Percentiles rank a stretch among this genome's conserved stretches.
Evolutionary conservation across 2,329 filamentous ascomycete species (phyloP).

Genomic region (Fusarium kyushuense): DNA sequence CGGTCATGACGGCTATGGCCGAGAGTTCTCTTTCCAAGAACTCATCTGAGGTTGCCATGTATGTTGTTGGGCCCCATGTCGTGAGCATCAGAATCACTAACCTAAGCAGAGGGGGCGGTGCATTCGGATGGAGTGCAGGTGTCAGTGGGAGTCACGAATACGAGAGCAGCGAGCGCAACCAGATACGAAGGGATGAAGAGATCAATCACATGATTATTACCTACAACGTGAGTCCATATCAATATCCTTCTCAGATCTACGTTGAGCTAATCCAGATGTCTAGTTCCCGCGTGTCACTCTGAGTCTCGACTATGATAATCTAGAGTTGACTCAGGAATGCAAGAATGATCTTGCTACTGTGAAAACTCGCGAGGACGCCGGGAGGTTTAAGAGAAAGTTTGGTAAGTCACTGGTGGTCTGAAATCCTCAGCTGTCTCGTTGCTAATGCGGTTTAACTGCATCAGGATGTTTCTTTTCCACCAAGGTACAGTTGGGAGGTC

Average conservation of each 20-base stretch:
- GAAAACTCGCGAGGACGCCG: background rate
- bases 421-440: accelerated
- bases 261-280: background rate
- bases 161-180: background rate
- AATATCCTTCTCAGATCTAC: background rate
- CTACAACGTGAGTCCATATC: background rate
- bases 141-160: background rate
- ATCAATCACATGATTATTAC: background rate
- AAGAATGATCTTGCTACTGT: background rate
- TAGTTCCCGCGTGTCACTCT: background rate
- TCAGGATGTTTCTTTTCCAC: background rate
- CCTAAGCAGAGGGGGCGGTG: background rate
- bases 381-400: background rate
- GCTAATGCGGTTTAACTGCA: background rate
- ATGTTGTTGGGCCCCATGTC: accelerated
- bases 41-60: background rate
- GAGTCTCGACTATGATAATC: background rate
- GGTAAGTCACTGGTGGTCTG: background rate
- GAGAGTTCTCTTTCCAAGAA: background rate
- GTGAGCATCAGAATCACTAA: background rate
- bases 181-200: background rate
- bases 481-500: background rate
- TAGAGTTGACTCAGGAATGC: background rate
- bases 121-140: background rate
- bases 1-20: background rate